A percentile compares a stretch with the other conserved stretches of the same genome.
Evolutionary conservation across 495 filamentous ascomycete species (phyloP).

Genomic region (Pyronema omphalodes): DNA sequence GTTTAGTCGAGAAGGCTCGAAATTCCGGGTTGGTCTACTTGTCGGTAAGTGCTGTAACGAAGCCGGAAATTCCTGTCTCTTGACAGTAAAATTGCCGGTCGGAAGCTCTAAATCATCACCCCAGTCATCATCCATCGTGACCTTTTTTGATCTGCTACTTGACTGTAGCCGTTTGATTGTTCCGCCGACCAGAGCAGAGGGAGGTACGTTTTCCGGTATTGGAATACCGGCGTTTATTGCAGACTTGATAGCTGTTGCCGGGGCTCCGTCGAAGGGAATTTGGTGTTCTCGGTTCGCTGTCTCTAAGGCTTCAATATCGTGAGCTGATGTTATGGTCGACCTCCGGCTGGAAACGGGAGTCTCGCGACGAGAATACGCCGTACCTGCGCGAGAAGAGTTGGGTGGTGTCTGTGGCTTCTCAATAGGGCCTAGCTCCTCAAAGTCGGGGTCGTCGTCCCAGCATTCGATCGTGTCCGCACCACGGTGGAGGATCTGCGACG

Average conservation of each 20-base stretch:
- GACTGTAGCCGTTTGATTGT: conserved; percentile 83
- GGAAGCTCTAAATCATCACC: conserved; percentile 78
- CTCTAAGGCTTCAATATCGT: conserved; percentile 20
- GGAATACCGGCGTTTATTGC: conserved; percentile 82
- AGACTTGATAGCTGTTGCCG: conserved; percentile 50
- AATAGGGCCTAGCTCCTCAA: conserved; percentile 18
- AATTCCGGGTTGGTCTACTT: conserved; percentile 22
- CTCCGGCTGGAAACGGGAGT: conserved; percentile 22
- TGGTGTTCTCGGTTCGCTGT: conserved; percentile 19
- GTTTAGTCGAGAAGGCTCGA: conserved; percentile 25
- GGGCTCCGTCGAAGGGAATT: conserved; percentile 21
- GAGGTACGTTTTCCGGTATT: conserved; percentile 72
- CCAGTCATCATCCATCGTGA: conserved; percentile 65
- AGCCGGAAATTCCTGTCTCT: conserved; percentile 47
- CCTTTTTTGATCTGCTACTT: conserved; percentile 54
- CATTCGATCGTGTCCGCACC: conserved; percentile 22
- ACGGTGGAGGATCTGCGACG: conserved; percentile 18
- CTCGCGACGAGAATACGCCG: conserved; percentile 21
- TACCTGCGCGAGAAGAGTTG: conserved; percentile 17
- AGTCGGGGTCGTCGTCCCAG: conserved; percentile 25
- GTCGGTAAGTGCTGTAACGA: conserved; percentile 29
- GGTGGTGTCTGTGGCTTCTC: conserved; percentile 13
- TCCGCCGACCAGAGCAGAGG: conserved; percentile 81
- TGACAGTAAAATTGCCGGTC: conserved; percentile 42
- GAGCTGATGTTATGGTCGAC: conserved; percentile 20